Evolutionary conservation across 2,329 filamentous ascomycete genomes (phyloP).

Genomic region (Drechslerella dactyloides): DNA sequence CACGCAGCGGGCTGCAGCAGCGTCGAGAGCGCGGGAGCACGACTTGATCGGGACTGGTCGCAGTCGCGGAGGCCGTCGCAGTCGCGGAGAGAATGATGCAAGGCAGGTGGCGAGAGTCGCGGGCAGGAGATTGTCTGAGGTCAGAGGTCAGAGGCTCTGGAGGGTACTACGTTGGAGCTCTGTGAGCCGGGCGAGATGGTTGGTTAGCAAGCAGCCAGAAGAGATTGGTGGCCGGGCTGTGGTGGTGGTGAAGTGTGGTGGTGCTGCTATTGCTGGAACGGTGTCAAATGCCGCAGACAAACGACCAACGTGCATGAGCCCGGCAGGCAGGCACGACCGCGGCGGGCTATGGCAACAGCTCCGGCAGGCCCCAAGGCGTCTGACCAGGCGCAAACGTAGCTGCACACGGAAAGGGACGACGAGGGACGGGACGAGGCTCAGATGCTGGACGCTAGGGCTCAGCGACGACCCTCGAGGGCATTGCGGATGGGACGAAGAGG

Average conservation of each 20-base stretch:
- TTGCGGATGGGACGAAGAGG: conserved; percentile 27
- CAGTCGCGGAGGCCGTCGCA: conserved; percentile 17
- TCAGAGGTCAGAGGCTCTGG: conserved; percentile 47
- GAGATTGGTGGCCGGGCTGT: conserved; percentile 45
- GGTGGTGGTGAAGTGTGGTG: conserved; percentile 5
- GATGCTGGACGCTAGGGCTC: conserved; percentile 34
- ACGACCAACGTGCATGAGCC: conserved; percentile 48
- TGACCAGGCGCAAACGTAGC: background rate
- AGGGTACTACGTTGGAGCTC: conserved; percentile 51
- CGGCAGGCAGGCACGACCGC: conserved; percentile 31
- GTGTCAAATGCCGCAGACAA: conserved; percentile 51
- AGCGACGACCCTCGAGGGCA: conserved; percentile 21
- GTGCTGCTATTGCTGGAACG: conserved; percentile 10
- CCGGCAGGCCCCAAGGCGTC: conserved; percentile 30
- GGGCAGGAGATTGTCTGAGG: conserved; percentile 40
- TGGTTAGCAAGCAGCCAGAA: conserved; percentile 50
- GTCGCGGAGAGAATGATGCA: background rate
- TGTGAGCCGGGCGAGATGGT: conserved; percentile 43
- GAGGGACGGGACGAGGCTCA: conserved; percentile 35
- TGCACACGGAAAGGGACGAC: conserved; percentile 10
- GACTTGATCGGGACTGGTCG: conserved; percentile 11
- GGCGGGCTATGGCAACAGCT: conserved; percentile 25
- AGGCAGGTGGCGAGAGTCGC: conserved; percentile 27
- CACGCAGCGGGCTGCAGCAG: background rate
- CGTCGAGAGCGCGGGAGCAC: background rate